A percentile compares a stretch with the other conserved stretches of the same genome.
Evolutionary conservation across 176 grass and related monocot genomes (phyloP).

Genomic region (Stipa capillata): DNA sequence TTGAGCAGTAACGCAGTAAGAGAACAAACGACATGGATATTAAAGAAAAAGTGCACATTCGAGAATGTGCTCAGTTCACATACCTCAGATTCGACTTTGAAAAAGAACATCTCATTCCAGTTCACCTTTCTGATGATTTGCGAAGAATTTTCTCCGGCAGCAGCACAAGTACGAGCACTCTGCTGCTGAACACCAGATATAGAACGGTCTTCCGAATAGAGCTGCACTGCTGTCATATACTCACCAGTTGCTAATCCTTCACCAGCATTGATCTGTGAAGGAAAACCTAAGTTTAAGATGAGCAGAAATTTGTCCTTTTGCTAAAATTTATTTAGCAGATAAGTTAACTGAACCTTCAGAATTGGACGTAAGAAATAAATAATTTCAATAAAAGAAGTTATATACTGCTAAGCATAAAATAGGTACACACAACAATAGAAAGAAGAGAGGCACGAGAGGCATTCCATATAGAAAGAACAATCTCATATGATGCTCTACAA

Average conservation of each 20-base stretch:
- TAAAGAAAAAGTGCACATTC: slow-evolving; percentile 5
- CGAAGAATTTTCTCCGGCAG: slow-evolving; percentile 30
- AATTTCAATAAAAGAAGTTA: background rate
- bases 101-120: slow-evolving; percentile 97
- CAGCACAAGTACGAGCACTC: slow-evolving; percentile 78
- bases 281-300: slow-evolving; percentile 14
- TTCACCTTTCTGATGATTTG: slow-evolving; percentile 43
- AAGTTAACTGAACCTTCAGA: slow-evolving; percentile 1
- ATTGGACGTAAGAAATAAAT: background rate
- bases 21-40: slow-evolving; percentile 6
- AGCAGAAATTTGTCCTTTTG: background rate
- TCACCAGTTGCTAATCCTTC: slow-evolving; percentile 50
- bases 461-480: too few species aligned
- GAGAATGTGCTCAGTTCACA: slow-evolving; percentile 12
- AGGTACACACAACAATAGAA: background rate
- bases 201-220: slow-evolving; percentile 38
- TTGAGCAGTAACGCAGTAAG: too few species aligned
- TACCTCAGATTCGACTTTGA: slow-evolving; percentile 75
- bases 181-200: slow-evolving; percentile 60
- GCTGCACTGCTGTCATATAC: slow-evolving; percentile 58
- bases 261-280: slow-evolving; percentile 45
- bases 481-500: background rate
- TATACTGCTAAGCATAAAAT: background rate
- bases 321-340: slow-evolving; percentile 12
- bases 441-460: background rate